Base-by-base conservation (phyloP, 352 stramenopile genomes). In the Globisporangium cederbergense region DNA sequence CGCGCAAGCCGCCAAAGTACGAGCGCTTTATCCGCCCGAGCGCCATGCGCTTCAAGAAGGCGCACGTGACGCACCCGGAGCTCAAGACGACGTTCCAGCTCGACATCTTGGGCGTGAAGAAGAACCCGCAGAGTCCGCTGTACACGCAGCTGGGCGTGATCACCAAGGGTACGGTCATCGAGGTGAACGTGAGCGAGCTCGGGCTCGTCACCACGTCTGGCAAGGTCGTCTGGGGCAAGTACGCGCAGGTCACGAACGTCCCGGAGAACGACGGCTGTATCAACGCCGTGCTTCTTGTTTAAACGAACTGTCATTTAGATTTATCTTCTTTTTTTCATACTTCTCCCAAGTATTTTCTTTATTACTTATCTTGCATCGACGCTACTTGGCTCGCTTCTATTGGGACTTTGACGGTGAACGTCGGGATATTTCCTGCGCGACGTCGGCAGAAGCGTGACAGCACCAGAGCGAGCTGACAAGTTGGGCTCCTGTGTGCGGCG, bases 151-250 rank as follows among this genome's bases (percentile, higher is more conserved):
- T 99, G 13, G 98, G 98, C 46, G 98, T 99, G 43, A 98, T 99
- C 75, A 99, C 98, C 34, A 99, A 99, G 90, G 98, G 98, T 73
- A 99, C 98, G 60, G 98, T 99, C 58, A 97, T 98, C 49, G 91
- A 98, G 67, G 98, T 99, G 53, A 99, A 99, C 79, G 98, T 99
- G 28, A 98, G 91, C 80, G 98, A 99, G 72, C 87, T 99, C 38
- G 98, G 98, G 36, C 81, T 99, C 28, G 98, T 99, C 1, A 99
- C 98, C 36, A 99, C 97, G 55, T 98, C 91, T 25, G 98, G 98
- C 68, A 99, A 99, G 74, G 98, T 99, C 57, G 97, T 99, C n/a
- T 99, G 97, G 97, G 98, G 97, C 60, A 99, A 99, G 72, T 99
- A 99, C 79, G 97, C 97, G 25, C 98, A 99, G 87, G 96, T 99